Base-by-base conservation (phyloP, 2,329 filamentous ascomycete genomes). In the Aureobasidium pullulans region DNA sequence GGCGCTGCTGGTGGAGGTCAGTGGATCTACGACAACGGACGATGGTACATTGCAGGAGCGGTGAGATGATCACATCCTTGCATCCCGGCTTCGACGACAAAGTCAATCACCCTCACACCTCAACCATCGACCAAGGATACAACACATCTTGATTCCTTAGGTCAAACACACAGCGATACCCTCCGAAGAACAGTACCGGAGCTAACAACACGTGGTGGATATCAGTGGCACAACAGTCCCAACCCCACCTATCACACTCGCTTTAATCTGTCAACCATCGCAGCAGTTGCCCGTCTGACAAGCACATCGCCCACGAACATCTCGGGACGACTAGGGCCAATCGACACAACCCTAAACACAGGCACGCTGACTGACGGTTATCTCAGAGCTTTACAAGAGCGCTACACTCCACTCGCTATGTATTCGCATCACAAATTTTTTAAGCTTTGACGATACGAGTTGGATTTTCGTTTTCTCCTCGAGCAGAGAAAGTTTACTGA, bases 11-110 rank as follows among this genome's bases (percentile, higher is more conserved):
- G 28, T 5, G 39, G 31, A 42, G 50, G 50, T 8, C 52, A 56
- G 13, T 56, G 52, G 52, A 32, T 46, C 4, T 44, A 46, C 16
- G 52, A 56, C 40, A 8, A 56, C 4, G 52, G 52, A 15, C 42
- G 52, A 46, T 56, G 52, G 52, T 56, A 56, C 40, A n/a, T 56
- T 37, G 29, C 52, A 13, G 52, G 52, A 31, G 39, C 50, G 9
- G 50, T 56, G 13, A 56, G 40, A 56, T 56, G 40, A 44, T 1
- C n/a, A 6, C 19, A n/a, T 40, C 13, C 7, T 40, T 40, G 15
- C 6, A 16, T 6, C 13, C 13, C 13, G 6, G 16, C 6, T n/a
- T 31, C 15, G 10, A n/a, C 19, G 11, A 50, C 13, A 37, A 5
- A 19, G 10, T 31, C 23, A 28, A 7, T 6, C 34, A 39, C 13